Evolutionary conservation across 2,329 filamentous ascomycete genomes (phyloP), one percentile per base, ranked within the genome.

Genomic region (Neonectria coccinea): DNA sequence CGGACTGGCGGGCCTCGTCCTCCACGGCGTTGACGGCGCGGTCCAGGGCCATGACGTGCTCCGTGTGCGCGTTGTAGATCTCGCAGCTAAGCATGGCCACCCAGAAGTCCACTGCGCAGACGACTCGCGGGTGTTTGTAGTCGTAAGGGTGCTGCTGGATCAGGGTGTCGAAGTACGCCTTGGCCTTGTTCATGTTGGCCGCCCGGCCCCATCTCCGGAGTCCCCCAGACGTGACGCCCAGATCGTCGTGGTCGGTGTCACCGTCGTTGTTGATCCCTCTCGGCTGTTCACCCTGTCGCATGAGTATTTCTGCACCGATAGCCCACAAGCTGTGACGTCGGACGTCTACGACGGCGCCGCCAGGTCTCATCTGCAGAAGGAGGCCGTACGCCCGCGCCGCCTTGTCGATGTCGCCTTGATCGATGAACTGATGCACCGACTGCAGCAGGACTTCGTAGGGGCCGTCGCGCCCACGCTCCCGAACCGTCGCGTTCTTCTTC

Each of bases 251-350:
- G 7, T 51, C 29, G 29, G 14, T 7, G 7, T 56, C 18, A 10
- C 55, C 27, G 11, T 60, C 12, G 33, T 58, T 53, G 16, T 55
- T n/a, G 5, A 18, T 2, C 45, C 45, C 31, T 51, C 47, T 62
- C 7, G 70, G 69, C 73, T 80, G 74, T 64, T 84, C 81, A 7
- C 83, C 84, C 29, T 84, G 80, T 16, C 91, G 87, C 80, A 97
- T 88, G 60, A 97, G 80, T 20, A 97, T 87, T 79, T 97, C 94
- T 2, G 92, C 93, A 1, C 93, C 94, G 48, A 97, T 85, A 14
- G 90, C 90, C 95, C 94, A 97, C 68, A 91, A 85, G 39, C 88
- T 86, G 72, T 90, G 85, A 20, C 82, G 83, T 42, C 93, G 87
- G 52, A 95, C 77, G 75, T 97, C 93, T 20, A 94, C 82, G 7